Conservation (phyloP, 768 basidiomycete genomes). For the Leccinellum rugosiceps region DNA sequence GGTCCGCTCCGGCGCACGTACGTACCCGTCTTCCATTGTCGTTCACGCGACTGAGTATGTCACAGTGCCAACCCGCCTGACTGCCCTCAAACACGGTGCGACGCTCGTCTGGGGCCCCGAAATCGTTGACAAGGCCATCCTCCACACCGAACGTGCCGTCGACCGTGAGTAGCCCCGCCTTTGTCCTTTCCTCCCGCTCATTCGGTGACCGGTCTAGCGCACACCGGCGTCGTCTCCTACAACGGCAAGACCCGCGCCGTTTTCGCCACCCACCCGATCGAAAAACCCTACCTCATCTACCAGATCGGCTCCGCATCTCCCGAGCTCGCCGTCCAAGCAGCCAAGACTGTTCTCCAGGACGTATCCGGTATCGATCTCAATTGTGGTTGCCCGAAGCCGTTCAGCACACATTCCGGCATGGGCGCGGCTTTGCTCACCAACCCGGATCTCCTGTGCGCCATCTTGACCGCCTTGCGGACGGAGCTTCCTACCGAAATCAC, state of each 20-base stretch:
- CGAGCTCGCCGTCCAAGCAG: constrained; percentile 88
- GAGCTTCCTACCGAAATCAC: constrained; percentile 75
- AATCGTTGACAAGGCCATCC: constrained; percentile 92
- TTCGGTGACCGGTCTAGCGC: constrained; percentile 43
- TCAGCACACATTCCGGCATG: constrained; percentile 93
- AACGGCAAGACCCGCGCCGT: constrained; percentile 81
- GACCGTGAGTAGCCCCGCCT: constrained; percentile 60
- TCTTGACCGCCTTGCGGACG: constrained; percentile 73
- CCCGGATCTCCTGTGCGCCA: constrained; percentile 86
- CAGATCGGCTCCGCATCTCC: constrained; percentile 93
- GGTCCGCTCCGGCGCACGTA: constrained; percentile 91
- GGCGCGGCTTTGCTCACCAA: constrained; percentile 92
- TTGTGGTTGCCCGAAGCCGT: constrained; percentile 96
- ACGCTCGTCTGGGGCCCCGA: constrained; percentile 96
- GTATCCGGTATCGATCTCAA: constrained; percentile 95
- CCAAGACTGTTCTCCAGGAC: constrained; percentile 80
- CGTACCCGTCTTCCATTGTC: constrained; percentile 29
- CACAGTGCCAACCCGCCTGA: constrained; percentile 79
- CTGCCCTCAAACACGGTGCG: constrained; percentile 90
- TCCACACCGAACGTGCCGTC: constrained; percentile 78
- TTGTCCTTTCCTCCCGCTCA: not conserved
- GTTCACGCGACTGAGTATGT: constrained; percentile 5
- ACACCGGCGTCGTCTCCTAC: constrained; percentile 85
- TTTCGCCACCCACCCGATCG: constrained; percentile 90
- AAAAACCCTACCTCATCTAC: constrained; percentile 92